Base-by-base conservation (phyloP, 75 land plant species). In the Selaginella tamariscina region DNA sequence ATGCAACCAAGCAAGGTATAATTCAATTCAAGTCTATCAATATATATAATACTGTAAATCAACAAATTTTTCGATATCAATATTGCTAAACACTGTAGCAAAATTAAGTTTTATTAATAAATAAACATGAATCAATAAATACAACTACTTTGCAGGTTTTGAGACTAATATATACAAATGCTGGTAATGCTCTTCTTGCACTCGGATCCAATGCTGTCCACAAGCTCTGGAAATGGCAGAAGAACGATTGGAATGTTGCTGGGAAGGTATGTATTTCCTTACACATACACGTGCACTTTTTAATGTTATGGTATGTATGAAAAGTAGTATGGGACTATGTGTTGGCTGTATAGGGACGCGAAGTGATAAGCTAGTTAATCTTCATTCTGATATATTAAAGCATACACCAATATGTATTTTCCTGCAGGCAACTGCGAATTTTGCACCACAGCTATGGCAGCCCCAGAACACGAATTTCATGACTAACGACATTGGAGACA, bases 1-100 rank as follows among this genome's bases (percentile, higher is more conserved):
- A 27, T 72, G 65, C 29, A 82, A 57, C 65, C 86, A 65, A 85
- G 78, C 74, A 94, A 84, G 96, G 98, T 94, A 80, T n/a, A n/a
- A n/a, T n/a, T n/a, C n/a, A n/a, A n/a, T n/a, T n/a, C n/a, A n/a
- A n/a, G n/a, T n/a, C n/a, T n/a, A n/a, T n/a, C n/a, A n/a, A n/a
- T n/a, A n/a, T n/a, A n/a, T n/a, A n/a, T n/a, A n/a, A n/a, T n/a
- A n/a, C n/a, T n/a, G n/a, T n/a, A n/a, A n/a, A n/a, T n/a, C n/a
- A n/a, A n/a, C n/a, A n/a, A n/a, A n/a, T n/a, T n/a, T n/a, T n/a
- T n/a, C n/a, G n/a, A n/a, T n/a, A n/a, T n/a, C n/a, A n/a, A n/a
- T n/a, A n/a, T n/a, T n/a, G n/a, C n/a, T n/a, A n/a, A n/a, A n/a
- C n/a, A n/a, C n/a, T n/a, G n/a, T n/a, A n/a, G n/a, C n/a, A n/a